Conservation (phyloP, 2,329 filamentous ascomycete species). For the Myriosclerotinia scirpicola region DNA sequence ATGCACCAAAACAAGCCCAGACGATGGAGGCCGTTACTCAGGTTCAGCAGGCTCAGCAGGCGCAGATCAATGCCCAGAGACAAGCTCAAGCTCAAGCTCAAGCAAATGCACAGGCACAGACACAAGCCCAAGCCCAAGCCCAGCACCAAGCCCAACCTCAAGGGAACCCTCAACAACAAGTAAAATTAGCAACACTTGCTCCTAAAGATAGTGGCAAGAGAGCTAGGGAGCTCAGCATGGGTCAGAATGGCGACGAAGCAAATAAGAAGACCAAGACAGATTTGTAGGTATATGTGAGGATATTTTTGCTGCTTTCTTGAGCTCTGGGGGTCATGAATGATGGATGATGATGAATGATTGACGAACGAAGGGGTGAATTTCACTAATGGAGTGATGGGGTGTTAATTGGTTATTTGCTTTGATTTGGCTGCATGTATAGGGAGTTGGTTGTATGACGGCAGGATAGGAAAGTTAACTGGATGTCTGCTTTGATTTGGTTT, state of each 20-base stretch:
- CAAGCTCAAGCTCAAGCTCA: too few species aligned
- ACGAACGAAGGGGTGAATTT: too few species aligned
- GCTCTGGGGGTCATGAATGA: too few species aligned
- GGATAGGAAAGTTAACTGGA: too few species aligned
- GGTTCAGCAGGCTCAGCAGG: background rate
- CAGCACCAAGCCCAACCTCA: background rate
- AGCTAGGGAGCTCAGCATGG: background rate
- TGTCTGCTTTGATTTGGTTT: too few species aligned
- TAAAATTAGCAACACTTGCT: background rate
- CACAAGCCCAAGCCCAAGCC: too few species aligned
- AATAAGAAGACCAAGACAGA: constrained; percentile 9
- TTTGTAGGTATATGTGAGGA: background rate
- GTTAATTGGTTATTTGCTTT: background rate
- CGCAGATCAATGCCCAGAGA: background rate
- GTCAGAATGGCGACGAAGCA: background rate
- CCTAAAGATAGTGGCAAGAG: background rate
- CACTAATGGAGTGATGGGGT: background rate
- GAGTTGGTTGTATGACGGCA: too few species aligned
- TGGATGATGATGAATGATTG: background rate
- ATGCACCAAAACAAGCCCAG: too few species aligned
- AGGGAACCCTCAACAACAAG: background rate
- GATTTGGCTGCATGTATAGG: too few species aligned
- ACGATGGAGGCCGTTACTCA: background rate
- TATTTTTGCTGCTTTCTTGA: background rate
- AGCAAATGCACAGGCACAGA: too few species aligned